Evolutionary conservation across 176 grass and related monocot species (phyloP).

Genomic region (Zoysia pacifica): DNA sequence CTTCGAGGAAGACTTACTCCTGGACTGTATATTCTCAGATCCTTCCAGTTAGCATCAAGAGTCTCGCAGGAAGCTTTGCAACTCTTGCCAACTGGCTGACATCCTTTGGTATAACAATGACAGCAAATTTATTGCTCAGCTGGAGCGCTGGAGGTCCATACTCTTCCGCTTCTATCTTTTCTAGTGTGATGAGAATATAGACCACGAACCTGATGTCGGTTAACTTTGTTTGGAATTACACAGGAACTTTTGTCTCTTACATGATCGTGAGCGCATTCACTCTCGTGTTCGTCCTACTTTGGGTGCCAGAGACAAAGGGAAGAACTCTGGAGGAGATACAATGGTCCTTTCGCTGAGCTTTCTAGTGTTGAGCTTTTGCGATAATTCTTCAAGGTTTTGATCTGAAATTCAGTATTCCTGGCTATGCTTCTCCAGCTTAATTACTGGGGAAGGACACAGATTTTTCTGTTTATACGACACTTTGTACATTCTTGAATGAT

Average conservation of each 20-base stretch:
- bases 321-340: slow-evolving; percentile 95
- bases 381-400: slow-evolving; percentile 11
- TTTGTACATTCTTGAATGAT: no score
- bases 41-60: slow-evolving; percentile 81
- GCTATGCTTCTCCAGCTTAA: no score
- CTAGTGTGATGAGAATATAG: neutral
- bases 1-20: slow-evolving; percentile 12
- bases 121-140: slow-evolving; percentile 78
- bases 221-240: slow-evolving; percentile 16
- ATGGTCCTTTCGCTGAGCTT: slow-evolving; percentile 66
- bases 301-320: slow-evolving; percentile 97
- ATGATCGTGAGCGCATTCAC: slow-evolving; percentile 61
- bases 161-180: neutral
- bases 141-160: slow-evolving; percentile 84
- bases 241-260: slow-evolving; percentile 81
- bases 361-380: neutral
- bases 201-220: slow-evolving; percentile 19
- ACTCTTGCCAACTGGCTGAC: slow-evolving; percentile 94
- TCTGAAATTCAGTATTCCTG: no score
- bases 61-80: slow-evolving; percentile 79
- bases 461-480: no score
- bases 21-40: slow-evolving; percentile 37
- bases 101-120: slow-evolving; percentile 83
- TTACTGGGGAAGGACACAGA: no score
- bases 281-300: slow-evolving; percentile 71